These are phyloP conservation scores for Isabelozyma heimii DNA, from an alignment of 805 yeast species.

Conservation along the genomic window DNA sequence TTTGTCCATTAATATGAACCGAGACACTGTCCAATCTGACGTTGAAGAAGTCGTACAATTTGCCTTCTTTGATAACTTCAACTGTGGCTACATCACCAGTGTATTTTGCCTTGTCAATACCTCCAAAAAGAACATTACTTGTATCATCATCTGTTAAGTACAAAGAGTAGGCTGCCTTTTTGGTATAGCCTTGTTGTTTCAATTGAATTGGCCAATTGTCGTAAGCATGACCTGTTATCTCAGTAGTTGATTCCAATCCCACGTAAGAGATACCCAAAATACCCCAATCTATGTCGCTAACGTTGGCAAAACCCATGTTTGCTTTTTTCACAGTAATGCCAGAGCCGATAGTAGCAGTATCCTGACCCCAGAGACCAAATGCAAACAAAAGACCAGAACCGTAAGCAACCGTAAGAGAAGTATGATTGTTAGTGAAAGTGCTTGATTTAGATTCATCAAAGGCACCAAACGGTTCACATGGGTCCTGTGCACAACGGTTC, in stretches of 20 bases:
- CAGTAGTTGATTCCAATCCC: conserved; percentile 6
- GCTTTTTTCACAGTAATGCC: conserved; percentile 1
- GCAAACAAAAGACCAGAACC: conserved; percentile 47
- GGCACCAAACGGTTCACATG: conserved; percentile 38
- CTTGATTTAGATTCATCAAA: conserved; percentile 30
- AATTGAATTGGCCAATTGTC: conserved; percentile 33
- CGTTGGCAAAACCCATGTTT: conserved; percentile 10
- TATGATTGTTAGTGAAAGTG: conserved; percentile 25
- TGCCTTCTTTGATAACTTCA: conserved; percentile 19
- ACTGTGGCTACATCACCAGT: conserved; percentile 21
- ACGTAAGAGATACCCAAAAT: conserved; percentile 17
- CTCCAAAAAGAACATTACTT: conserved; percentile 29
- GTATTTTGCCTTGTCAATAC: conserved; percentile 23
- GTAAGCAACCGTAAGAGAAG: conserved; percentile 39
- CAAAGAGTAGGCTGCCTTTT: conserved; percentile 35
- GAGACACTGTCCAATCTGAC: conserved; percentile 35
- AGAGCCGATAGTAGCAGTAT: conserved; percentile 5
- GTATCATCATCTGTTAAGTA: conserved; percentile 24
- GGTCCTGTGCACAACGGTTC: conserved; percentile 14
- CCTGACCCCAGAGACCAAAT: conserved; percentile 1
- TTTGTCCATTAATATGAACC: conserved; percentile 28
- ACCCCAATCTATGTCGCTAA: conserved; percentile 16
- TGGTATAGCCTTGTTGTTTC: conserved; percentile 30
- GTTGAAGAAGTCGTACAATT: conserved; percentile 4
- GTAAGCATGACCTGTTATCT: neutral